phyloP scores from a whole-genome alignment of 2,329 filamentous ascomycete species.

The Penicillium paneum region DNA sequence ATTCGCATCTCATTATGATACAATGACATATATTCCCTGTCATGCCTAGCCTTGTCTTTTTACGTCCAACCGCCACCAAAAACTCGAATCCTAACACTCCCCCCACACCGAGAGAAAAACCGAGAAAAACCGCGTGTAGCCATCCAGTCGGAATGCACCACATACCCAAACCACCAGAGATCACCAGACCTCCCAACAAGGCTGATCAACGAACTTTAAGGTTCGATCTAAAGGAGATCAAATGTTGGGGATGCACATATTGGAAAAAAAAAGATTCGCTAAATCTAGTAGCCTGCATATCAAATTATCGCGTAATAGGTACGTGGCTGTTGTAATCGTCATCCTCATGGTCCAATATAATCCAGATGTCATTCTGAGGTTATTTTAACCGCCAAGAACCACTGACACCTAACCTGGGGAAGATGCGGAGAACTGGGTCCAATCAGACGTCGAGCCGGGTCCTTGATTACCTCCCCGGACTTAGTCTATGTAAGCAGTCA shows the following conservation, averaged over 20 bases:
- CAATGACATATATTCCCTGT: not conserved
- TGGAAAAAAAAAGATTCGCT: not conserved
- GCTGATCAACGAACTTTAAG: not conserved
- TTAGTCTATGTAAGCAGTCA: not conserved
- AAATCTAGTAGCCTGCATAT: not conserved
- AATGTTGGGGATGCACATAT: not conserved
- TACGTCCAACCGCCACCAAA: not conserved
- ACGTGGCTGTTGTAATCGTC: not conserved
- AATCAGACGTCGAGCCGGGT: not conserved
- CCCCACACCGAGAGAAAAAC: not conserved
- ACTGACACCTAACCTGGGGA: not conserved
- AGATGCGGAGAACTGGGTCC: not conserved
- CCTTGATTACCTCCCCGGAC: not conserved
- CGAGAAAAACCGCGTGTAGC: not conserved
- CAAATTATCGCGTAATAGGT: not conserved
- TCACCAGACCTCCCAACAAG: conserved; percentile 4
- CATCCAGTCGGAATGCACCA: conserved; percentile 4
- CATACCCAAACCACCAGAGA: not conserved
- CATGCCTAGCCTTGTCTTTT: not conserved
- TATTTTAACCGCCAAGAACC: not conserved
- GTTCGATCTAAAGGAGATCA: not conserved
- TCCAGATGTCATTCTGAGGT: not conserved
- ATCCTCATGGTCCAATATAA: not conserved
- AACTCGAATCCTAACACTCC: not conserved
- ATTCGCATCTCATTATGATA: not conserved